phyloP scores from a whole-genome alignment of 192 early-diverging fungal genomes.

The Backusella liffmaniae region DNA sequence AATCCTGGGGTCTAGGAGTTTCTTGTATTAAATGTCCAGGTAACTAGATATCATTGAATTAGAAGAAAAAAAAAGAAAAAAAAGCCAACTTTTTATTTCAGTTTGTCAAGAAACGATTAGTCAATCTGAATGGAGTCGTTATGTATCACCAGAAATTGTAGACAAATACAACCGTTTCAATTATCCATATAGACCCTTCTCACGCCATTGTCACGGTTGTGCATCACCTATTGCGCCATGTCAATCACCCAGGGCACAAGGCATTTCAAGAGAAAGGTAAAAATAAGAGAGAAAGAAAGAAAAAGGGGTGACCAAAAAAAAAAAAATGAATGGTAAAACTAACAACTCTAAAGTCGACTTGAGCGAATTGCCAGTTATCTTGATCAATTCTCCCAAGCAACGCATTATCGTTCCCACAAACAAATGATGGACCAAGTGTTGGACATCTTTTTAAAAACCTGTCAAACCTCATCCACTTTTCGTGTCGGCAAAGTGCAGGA shows the following conservation, averaged over 20 bases:
- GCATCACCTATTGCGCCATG: slow-evolving; percentile 42
- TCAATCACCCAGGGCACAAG: slow-evolving; percentile 11
- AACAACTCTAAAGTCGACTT: slow-evolving; percentile 15
- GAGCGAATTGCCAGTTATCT: slow-evolving; percentile 7
- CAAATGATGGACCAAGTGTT: neutral
- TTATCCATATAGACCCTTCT: slow-evolving; percentile 54
- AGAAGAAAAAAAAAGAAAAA: neutral
- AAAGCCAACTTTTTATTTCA: neutral
- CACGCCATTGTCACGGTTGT: slow-evolving; percentile 47
- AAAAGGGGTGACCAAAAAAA: neutral
- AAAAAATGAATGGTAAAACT: neutral
- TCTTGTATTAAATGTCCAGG: slow-evolving; percentile 57
- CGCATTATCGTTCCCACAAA: neutral
- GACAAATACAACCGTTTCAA: slow-evolving; percentile 51
- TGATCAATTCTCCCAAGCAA: neutral
- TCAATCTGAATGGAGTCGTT: slow-evolving; percentile 55
- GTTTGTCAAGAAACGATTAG: slow-evolving; percentile 53
- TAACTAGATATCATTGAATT: neutral
- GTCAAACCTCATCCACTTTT: slow-evolving; percentile 12
- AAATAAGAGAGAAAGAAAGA: neutral
- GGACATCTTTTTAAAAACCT: slow-evolving; percentile 3
- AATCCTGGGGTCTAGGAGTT: slow-evolving; percentile 56
- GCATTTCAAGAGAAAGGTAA: slow-evolving; percentile 22
- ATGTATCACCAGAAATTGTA: slow-evolving; percentile 46
- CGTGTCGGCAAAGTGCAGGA: slow-evolving; percentile 24